Conservation (phyloP, 305 asterid genomes). For the Coffea humblotiana region DNA sequence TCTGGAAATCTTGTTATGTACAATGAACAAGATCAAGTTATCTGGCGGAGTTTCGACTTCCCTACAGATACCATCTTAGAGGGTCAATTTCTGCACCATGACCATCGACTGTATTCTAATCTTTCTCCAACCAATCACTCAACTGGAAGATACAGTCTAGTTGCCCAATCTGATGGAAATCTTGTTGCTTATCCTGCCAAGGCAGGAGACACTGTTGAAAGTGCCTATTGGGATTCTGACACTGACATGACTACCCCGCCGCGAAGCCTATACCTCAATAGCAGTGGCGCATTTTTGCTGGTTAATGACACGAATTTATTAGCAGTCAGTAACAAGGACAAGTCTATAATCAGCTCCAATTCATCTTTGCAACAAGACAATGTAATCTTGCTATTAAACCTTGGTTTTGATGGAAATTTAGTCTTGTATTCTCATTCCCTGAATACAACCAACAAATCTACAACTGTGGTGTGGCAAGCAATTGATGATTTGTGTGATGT, state of each 20-base stretch:
- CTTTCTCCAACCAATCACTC: conserved; percentile 26
- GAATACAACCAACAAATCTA: conserved; percentile 2
- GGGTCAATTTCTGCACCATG: conserved; percentile 33
- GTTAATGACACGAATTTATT: background rate
- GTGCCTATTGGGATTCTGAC: conserved; percentile 29
- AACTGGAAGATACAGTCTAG: conserved; percentile 39
- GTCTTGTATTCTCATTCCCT: conserved; percentile 25
- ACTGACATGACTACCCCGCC: no score
- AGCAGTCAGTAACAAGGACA: background rate
- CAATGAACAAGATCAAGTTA: conserved; percentile 17
- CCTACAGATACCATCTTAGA: conserved; percentile 48
- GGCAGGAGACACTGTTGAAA: background rate
- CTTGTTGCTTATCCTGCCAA: conserved; percentile 49
- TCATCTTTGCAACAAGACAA: background rate
- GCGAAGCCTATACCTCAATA: background rate
- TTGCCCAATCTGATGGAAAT: conserved; percentile 45
- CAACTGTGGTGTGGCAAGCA: conserved; percentile 19
- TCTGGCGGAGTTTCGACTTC: conserved; percentile 46
- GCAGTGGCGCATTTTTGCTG: conserved; percentile 6
- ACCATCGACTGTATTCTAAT: conserved; percentile 30
- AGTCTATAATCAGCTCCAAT: no score
- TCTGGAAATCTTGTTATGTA: conserved; percentile 43
- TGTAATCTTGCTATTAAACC: background rate
- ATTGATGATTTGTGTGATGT: conserved; percentile 20
- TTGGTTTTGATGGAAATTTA: conserved; percentile 29